These are phyloP conservation scores for Diutina siamensis DNA, from an alignment of 1,139 yeast genomes.

Conservation along the genomic window DNA sequence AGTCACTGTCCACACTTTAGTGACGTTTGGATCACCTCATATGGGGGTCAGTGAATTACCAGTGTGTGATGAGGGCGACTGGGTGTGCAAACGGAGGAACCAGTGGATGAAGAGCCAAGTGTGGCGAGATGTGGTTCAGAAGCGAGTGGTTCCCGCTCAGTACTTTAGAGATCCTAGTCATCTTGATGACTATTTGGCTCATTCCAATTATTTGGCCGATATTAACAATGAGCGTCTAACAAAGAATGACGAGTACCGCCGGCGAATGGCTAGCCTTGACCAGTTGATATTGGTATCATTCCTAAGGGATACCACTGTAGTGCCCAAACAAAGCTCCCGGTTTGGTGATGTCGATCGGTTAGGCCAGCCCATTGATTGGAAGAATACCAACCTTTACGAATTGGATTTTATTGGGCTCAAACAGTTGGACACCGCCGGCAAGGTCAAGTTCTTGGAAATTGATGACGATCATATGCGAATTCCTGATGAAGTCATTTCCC, in stretches of 20 bases:
- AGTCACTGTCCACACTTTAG: conserved; percentile 38
- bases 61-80: conserved; percentile 41
- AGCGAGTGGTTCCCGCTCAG: conserved; percentile 57
- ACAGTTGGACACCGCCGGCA: conserved; percentile 27
- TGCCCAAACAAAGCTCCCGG: conserved; percentile 65
- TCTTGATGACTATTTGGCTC: conserved; percentile 33
- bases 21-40: conserved; percentile 79
- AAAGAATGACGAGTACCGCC: conserved; percentile 20
- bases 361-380: conserved; percentile 34
- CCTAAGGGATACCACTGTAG: conserved; percentile 49
- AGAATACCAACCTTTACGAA: conserved; percentile 36
- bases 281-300: conserved; percentile 52
- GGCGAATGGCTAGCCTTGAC: conserved; percentile 32
- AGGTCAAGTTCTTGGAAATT: conserved; percentile 37
- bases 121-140: conserved; percentile 49
- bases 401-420: conserved; percentile 52
- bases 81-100: conserved; percentile 52
- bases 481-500: conserved; percentile 17
- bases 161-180: conserved; percentile 51
- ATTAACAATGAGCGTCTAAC: conserved; percentile 45
- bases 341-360: conserved; percentile 43
- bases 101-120: conserved; percentile 45
- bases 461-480: conserved; percentile 64
- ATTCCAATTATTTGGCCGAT: conserved; percentile 48
- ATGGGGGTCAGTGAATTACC: conserved; percentile 68